Conservation (phyloP, 2,329 filamentous ascomycete species). For the Metarhizium album region DNA sequence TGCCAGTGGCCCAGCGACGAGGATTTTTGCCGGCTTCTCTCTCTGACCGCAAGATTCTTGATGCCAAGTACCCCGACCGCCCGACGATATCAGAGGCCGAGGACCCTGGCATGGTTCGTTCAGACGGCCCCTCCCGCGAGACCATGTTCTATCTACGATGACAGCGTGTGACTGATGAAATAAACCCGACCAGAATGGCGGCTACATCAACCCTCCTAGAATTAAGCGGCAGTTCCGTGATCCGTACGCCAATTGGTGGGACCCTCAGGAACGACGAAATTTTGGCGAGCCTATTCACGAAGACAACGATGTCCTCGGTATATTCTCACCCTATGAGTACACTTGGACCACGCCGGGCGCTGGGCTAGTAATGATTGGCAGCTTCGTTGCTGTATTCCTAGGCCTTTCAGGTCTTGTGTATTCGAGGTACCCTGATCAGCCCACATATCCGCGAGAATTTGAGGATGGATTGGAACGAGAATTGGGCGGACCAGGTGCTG, state of each 20-base stretch:
- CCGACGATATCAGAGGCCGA: slow-evolving; percentile 43
- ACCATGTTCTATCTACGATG: not conserved
- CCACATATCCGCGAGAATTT: slow-evolving; percentile 58
- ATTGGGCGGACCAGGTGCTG: slow-evolving; percentile 57
- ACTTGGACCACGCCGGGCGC: slow-evolving; percentile 66
- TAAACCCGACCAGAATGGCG: slow-evolving; percentile 55
- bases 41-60: slow-evolving; percentile 33
- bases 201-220: slow-evolving; percentile 66
- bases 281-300: slow-evolving; percentile 95
- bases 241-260: slow-evolving; percentile 90
- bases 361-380: slow-evolving; percentile 55
- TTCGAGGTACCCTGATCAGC: slow-evolving; percentile 60
- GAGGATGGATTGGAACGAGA: slow-evolving; percentile 64
- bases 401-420: slow-evolving; percentile 58
- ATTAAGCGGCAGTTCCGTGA: slow-evolving; percentile 89
- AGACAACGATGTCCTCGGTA: slow-evolving; percentile 85
- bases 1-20: slow-evolving; percentile 46
- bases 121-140: not conserved
- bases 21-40: slow-evolving; percentile 42
- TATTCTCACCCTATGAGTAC: slow-evolving; percentile 85
- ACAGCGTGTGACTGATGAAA: slow-evolving; percentile 12
- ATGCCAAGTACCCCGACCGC: slow-evolving; percentile 42
- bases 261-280: slow-evolving; percentile 93
- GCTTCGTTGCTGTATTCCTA: slow-evolving; percentile 54
- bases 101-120: slow-evolving; percentile 55